Evolutionary conservation across 129 eudicot species (phyloP), one percentile per base, ranked within the genome.

Genomic region (Logfia minima): DNA sequence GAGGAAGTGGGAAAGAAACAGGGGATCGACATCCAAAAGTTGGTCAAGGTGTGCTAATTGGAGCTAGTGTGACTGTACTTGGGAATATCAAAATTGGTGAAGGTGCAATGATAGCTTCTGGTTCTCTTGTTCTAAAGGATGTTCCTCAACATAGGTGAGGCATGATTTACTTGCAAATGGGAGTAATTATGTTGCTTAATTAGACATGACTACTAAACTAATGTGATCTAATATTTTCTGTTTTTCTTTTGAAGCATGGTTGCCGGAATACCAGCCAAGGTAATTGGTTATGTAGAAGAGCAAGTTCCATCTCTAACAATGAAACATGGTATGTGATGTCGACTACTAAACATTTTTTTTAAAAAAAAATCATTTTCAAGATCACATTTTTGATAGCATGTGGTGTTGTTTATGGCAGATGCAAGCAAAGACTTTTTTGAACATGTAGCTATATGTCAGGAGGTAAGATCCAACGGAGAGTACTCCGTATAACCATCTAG

Each of bases 1-100:
- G 94, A 53, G 94, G 94, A 75, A 89, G 87, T 60, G 94, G 94
- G 80, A 89, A 88, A 80, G 89, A 84, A 80, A 76, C 71, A 70
- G 94, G 94, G 76, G 87, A 89, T 64, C 85, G 94, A 9, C 94
- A 89, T 83, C 94, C 94, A 53, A 89, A 89, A 82, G 85, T 89
- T 37, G 87, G 94, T 74, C 82, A 89, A 80, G 94, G 94, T 58
- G 94, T 82, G 21, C 88, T 89, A 59, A 86, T 89, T 78, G 94
- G 94, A 86, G 94, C 94, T 14, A 78, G 90, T 77, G 94, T 81
- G 51, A 86, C 79, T 59, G 83, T 89, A 74, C 87, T 89, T 60
- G 94, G 94, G 16, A 86, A 89, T 71, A 86, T 89, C n/a, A 82
- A 74, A 68, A 82, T 89, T 51, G 94, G 94, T 41, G 89, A 89